Base-by-base conservation (phyloP, 2,329 filamentous ascomycete species). In the Fusarium setosum region DNA sequence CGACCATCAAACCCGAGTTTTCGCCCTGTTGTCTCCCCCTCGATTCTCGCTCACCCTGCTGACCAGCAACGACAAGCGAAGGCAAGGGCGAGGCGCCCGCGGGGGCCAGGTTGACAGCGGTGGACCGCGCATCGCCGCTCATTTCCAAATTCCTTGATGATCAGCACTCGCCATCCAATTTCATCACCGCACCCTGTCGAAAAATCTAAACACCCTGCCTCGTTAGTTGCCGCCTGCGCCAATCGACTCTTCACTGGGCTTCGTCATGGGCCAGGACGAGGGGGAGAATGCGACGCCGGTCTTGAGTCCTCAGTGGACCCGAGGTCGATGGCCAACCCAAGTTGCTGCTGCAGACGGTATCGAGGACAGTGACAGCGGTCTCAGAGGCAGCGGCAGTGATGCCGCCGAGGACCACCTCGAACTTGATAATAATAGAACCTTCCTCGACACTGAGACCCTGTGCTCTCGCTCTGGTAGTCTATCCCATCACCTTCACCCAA, bases 371-470 rank as follows among this genome's bases (percentile, higher is more conserved):
- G 58, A 49, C 50, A 62, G 60, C 35, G 52, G 50, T 50, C 42
- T 24, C 34, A 63, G 40, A 58, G 61, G 45, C 62, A 62, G 55
- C 57, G 53, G 54, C 48, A 57, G 54, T 49, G 61, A 60, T 48
- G 59, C 37, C 47, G 55, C 54, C 61, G 63, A 70, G 47, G 61
- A 65, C 21, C 61, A 37, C 38, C 56, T 47, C 38, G 53, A 58
- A 31, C 40, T 57, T 56, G 62, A 68, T 67, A 70, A 72, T 66
- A 64, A 67, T 62, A 69, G 60, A 56, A 72, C 65, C 57, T 73
- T 73, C 64, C 53, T 73, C 35, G 71, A 73, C 63, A 72, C 63
- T 24, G 71, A 72, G 44, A 73, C 71, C n/a, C 60, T 71, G 53
- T 68, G 52, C 48, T 73, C 71, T 13, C 42, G 54, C 42, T 63